Evolutionary conservation across 2,329 filamentous ascomycete species (phyloP), one percentile per base, ranked within the genome.

Genomic region (Monosporascus cannonballus): DNA sequence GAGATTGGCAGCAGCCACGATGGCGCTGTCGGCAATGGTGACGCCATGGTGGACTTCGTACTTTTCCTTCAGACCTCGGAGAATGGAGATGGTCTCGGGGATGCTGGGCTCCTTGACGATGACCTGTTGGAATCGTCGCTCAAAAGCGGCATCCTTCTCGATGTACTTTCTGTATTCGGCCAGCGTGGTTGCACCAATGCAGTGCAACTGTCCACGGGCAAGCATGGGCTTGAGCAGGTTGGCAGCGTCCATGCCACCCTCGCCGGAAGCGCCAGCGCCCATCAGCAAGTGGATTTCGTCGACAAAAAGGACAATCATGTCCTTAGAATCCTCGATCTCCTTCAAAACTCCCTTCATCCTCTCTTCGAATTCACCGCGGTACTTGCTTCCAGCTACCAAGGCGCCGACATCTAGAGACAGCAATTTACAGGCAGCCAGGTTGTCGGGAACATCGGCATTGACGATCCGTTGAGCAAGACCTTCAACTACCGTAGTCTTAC

Each of bases 1-100:
- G 50, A 99, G 82, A 52, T 85, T 95, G n/a, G 94, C 90, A 5
- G 94, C 84, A 48, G 92, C 82, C 17, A 99, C 93, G 56, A 99
- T 89, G 57, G 94, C 94, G 64, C 86, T 90, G 66, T 99, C 94
- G 44, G 93, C 85, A 60, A 99, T 99, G 60, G 86, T 97, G 64
- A 99, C 94, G 78, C 93, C 92, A 70, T 99, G 94, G 71, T 99
- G 94, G 48, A 96, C 90, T 74, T 99, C 94, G 73, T 97, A 99
- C 69, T 91, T 90, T 70, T 97, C 93, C 77, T 97, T 99, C 58
- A 99, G 76, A 67, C 94, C 94, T 78, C 94, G 90, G n/a, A 99
- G 85, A 65, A 99, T 99, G 22, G 94, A 99, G 57, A 99, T 84
- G 15, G 94, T 97, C 73, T 99, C 94, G 1, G 83, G 71, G 48